Evolutionary conservation across 1,284 basidiomycete genomes (phyloP).

Genomic region (Ceraceosorus guamensis): DNA sequence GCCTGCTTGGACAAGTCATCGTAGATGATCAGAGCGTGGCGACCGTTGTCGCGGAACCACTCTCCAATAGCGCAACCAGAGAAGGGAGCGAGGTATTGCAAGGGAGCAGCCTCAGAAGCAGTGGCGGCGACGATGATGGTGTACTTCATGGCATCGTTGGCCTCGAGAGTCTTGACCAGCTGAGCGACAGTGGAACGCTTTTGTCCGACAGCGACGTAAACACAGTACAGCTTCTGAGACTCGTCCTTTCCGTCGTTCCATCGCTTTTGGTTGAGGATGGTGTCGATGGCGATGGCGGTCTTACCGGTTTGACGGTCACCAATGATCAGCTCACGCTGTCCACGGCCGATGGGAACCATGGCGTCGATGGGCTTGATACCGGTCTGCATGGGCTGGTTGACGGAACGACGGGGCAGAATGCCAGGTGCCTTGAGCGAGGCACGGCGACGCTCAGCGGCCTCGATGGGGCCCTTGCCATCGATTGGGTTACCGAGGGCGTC

Average conservation of each 20-base stretch:
- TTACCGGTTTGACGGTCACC: constrained; percentile 99
- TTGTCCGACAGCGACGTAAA: constrained; percentile 98
- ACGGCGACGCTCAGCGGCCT: constrained; percentile 84
- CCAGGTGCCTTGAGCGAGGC: constrained; percentile 97
- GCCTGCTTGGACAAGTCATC: constrained; percentile 99
- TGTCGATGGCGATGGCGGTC: constrained; percentile 97
- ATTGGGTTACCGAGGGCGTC: constrained; percentile 99
- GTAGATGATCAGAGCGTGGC: constrained; percentile 92
- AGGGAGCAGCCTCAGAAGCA: constrained; percentile 94
- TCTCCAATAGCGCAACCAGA: constrained; percentile 99
- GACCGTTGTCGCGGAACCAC: constrained; percentile 99
- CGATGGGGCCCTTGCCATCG: constrained; percentile 96
- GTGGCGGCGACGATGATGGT: constrained; percentile 97
- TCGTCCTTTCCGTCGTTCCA: constrained; percentile 98
- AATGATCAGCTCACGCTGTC: constrained; percentile 99
- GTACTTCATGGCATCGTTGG: constrained; percentile 99
- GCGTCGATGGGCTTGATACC: constrained; percentile 99
- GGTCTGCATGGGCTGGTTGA: constrained; percentile 99
- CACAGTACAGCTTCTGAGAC: constrained; percentile 97
- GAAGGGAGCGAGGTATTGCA: constrained; percentile 99
- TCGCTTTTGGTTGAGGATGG: constrained; percentile 99
- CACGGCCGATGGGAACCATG: constrained; percentile 99
- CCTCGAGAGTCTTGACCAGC: constrained; percentile 97
- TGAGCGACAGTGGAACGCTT: constrained; percentile 99
- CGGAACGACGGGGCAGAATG: constrained; percentile 96